These are phyloP conservation scores for Aspergillus nanangensis DNA, from an alignment of 495 filamentous ascomycete species.

Conservation along the genomic window DNA sequence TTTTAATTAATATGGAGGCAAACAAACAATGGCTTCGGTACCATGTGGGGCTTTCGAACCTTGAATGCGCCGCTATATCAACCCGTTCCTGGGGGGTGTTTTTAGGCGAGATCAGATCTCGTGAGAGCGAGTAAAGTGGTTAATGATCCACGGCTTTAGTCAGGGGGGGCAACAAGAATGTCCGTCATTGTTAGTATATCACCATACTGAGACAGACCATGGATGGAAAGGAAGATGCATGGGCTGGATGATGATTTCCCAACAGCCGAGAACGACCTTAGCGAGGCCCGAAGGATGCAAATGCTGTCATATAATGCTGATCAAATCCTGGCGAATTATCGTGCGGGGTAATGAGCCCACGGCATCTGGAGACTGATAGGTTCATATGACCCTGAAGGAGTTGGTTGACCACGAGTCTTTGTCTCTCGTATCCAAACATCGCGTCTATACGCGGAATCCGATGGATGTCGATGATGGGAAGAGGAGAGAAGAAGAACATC, in stretches of 20 bases:
- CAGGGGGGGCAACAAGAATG: too few species aligned
- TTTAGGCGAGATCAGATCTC: too few species aligned
- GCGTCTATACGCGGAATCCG: too few species aligned
- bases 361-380: not conserved
- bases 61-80: not conserved
- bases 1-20: not conserved
- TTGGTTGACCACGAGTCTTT: not conserved
- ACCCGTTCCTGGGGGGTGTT: too few species aligned
- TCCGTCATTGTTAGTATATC: too few species aligned
- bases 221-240: too few species aligned
- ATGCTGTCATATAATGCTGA: not conserved
- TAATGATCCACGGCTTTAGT: too few species aligned
- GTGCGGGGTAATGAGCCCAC: constrained; percentile 3
- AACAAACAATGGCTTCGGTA: not conserved
- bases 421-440: not conserved
- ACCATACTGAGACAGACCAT: too few species aligned
- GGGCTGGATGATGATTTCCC: too few species aligned
- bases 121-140: too few species aligned
- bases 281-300: not conserved
- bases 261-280: not conserved
- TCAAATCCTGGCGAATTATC: not conserved
- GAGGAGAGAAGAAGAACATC: too few species aligned
- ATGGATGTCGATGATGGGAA: too few species aligned
- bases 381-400: constrained; percentile 1
- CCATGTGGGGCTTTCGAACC: not conserved